Conservation (phyloP, 108 stramenopile species). For the Cyclotella atomus region DNA sequence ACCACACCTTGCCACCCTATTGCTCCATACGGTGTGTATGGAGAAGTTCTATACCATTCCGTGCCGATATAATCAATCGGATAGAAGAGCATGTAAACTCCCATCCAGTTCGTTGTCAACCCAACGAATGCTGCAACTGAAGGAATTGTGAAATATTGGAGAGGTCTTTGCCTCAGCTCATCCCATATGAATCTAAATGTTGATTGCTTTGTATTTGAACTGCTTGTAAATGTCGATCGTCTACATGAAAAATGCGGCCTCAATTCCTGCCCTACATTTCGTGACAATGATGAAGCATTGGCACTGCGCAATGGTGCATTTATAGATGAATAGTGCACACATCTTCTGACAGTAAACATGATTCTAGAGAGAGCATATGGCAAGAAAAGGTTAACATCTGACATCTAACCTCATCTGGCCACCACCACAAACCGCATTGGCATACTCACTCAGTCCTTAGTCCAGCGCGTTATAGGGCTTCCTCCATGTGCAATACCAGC, state of each 20-base stretch:
- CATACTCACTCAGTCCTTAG: too few relatives aligned
- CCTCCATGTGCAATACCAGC: too few relatives aligned
- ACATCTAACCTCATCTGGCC: too few relatives aligned
- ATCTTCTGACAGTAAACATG: neutral
- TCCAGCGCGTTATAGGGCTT: too few relatives aligned
- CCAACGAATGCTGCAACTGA: conserved; percentile 78
- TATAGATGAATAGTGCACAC: neutral
- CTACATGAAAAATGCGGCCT: neutral
- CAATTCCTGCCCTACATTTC: neutral
- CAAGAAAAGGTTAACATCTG: too few relatives aligned
- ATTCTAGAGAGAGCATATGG: too few relatives aligned
- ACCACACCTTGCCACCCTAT: conserved; percentile 89
- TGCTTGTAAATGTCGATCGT: conserved; percentile 7
- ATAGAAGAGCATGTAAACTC: conserved; percentile 76
- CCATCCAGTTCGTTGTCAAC: conserved; percentile 65
- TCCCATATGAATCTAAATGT: conserved; percentile 22
- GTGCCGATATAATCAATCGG: conserved; percentile 73
- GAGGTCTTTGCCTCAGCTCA: conserved; percentile 23
- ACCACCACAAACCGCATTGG: too few relatives aligned
- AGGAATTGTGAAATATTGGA: conserved; percentile 69
- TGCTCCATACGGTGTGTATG: conserved; percentile 66
- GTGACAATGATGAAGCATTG: neutral
- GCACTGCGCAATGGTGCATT: neutral
- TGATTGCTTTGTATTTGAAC: neutral
- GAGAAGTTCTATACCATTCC: conserved; percentile 51